Conservation (phyloP, 306 rosid species). For the Acacia crassicarpa region DNA sequence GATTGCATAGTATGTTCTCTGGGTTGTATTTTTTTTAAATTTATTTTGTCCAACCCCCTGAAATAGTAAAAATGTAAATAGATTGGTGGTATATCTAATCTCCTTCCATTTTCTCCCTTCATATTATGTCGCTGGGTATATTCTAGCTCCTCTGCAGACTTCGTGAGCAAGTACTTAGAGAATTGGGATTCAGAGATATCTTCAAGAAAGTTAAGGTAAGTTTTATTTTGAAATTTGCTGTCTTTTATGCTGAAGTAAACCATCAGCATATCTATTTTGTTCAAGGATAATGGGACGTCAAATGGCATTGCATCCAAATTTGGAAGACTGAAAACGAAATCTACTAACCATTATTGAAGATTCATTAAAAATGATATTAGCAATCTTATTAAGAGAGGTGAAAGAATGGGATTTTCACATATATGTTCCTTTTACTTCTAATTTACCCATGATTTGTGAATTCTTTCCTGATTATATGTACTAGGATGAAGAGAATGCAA, state of each 20-base stretch:
- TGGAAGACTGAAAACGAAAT: conserved; percentile 16
- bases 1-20: conserved; percentile 68
- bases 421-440: conserved; percentile 20
- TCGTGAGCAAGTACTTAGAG: conserved; percentile 84
- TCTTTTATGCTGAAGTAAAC: conserved; percentile 16
- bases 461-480: conserved; percentile 21
- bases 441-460: conserved; percentile 16
- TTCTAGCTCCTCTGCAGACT: conserved; percentile 81
- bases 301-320: neutral
- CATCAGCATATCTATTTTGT: conserved; percentile 8
- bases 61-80: neutral
- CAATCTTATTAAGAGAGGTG: conserved; percentile 1
- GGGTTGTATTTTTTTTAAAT: conserved; percentile 12
- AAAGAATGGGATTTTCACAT: conserved; percentile 5
- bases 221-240: conserved; percentile 5
- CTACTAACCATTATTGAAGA: conserved; percentile 23
- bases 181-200: conserved; percentile 84
- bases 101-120: neutral
- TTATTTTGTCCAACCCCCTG: neutral
- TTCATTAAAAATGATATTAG: neutral
- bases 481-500: conserved; percentile 91
- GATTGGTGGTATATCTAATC: conserved; percentile 3
- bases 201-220: conserved; percentile 92
- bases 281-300: neutral
- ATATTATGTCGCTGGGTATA: neutral